phyloP scores from a whole-genome alignment of 179 eudicot species.

The Amaranthus tricolor region DNA sequence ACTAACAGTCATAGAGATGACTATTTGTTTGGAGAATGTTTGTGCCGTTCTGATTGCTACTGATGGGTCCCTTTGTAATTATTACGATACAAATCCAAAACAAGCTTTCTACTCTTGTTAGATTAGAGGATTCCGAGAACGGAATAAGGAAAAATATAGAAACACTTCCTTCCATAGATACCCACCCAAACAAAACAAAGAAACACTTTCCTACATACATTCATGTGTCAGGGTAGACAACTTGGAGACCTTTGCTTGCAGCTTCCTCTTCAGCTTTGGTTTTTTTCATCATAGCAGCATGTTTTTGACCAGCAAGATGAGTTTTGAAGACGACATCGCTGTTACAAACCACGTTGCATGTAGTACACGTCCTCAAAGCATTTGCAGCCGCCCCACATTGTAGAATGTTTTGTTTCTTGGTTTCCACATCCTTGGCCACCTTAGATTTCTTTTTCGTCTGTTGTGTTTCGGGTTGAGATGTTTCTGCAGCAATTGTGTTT shows the following conservation, averaged over 20 bases:
- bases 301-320: conserved; percentile 41
- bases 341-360: conserved; percentile 48
- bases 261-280: conserved; percentile 17
- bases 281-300: conserved; percentile 33
- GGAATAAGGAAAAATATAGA: too few relatives aligned
- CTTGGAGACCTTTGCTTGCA: conserved; percentile 2
- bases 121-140: too few relatives aligned
- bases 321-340: conserved; percentile 33
- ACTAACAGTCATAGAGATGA: too few relatives aligned
- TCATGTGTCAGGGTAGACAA: background rate
- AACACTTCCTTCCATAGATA: too few relatives aligned
- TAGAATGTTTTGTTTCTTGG: conserved; percentile 37
- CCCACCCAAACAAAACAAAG: too few relatives aligned
- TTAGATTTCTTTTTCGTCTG: conserved; percentile 11
- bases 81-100: too few relatives aligned
- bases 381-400: conserved; percentile 27
- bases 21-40: too few relatives aligned
- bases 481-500: background rate
- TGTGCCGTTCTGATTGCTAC: too few relatives aligned
- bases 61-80: too few relatives aligned
- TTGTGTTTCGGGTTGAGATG: conserved; percentile 1
- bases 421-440: conserved; percentile 29
- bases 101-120: too few relatives aligned
- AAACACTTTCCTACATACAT: too few relatives aligned
- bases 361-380: conserved; percentile 27